Percentiles rank a stretch among this genome's conserved stretches.
Evolutionary conservation across 768 basidiomycete genomes (phyloP).

Genomic region (Suillus hirtellus): DNA sequence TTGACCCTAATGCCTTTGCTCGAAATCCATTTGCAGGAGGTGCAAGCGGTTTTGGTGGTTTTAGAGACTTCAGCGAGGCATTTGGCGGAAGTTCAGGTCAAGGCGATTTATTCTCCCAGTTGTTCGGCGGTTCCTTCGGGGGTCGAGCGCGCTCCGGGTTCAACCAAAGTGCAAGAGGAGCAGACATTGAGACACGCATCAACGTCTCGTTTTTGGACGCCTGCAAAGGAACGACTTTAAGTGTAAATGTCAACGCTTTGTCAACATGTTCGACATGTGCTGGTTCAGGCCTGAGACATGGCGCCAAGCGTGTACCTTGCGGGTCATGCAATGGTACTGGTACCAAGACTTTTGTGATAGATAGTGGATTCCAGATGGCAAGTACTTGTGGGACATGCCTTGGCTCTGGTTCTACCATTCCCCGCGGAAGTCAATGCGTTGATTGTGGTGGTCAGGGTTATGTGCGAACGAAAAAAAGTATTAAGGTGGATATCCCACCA

Average conservation of each 20-base stretch:
- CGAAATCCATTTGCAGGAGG: slow-evolving; percentile 50
- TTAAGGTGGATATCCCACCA: slow-evolving; percentile 82
- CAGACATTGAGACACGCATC: slow-evolving; percentile 78
- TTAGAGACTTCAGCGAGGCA: slow-evolving; percentile 65
- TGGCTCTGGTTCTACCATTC: slow-evolving; percentile 80
- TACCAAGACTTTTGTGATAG: slow-evolving; percentile 83
- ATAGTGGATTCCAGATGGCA: slow-evolving; percentile 96
- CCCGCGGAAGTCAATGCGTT: slow-evolving; percentile 74
- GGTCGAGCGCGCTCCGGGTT: slow-evolving; percentile 48
- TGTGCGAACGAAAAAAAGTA: slow-evolving; percentile 73
- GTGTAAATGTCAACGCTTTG: slow-evolving; percentile 76
- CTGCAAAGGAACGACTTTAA: slow-evolving; percentile 83
- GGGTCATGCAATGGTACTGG: slow-evolving; percentile 83
- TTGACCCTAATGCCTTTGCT: slow-evolving; percentile 86
- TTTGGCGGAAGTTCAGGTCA: slow-evolving; percentile 49
- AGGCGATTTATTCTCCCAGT: slow-evolving; percentile 78
- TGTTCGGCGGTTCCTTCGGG: slow-evolving; percentile 73
- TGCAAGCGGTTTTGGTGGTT: slow-evolving; percentile 65
- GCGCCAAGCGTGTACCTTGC: slow-evolving; percentile 82
- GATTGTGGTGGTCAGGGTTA: slow-evolving; percentile 87
- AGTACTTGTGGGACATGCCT: slow-evolving; percentile 83
- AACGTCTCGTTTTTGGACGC: slow-evolving; percentile 89
- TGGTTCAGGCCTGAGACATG: slow-evolving; percentile 84
- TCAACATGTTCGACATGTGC: slow-evolving; percentile 82
- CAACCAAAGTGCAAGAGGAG: slow-evolving; percentile 55